These are phyloP conservation scores for sweet orange (Citrus sinensis) DNA, from an alignment of 345 rosid species.

Conservation along the genomic window DVS_A1.0 CM039169.1:32138501-32139000, in stretches of 20 bases:
- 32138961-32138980: constrained; percentile 61
- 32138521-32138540: neutral
- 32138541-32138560: too few relatives aligned
- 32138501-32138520: neutral
- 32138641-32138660: constrained; percentile 47
- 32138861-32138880: constrained; percentile 64
- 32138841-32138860: constrained; percentile 70
- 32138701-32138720: constrained; percentile 91
- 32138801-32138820: neutral
- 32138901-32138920: constrained; percentile 54
- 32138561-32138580: neutral
- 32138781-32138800: neutral
- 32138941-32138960: constrained; percentile 88
- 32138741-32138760: constrained; percentile 65
- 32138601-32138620: neutral
- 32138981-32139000: constrained; percentile 72
- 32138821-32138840: neutral
- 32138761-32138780: neutral
- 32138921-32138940: constrained; percentile 58
- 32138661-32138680: constrained; percentile 98
- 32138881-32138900: constrained; percentile 54
- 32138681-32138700: constrained; percentile 62
- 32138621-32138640: constrained; percentile 1
- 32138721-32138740: constrained; percentile 86
- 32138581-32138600: neutral